Evolutionary conservation across 768 basidiomycete species (phyloP).

Genomic region (Leccinellum rugosiceps): DNA sequence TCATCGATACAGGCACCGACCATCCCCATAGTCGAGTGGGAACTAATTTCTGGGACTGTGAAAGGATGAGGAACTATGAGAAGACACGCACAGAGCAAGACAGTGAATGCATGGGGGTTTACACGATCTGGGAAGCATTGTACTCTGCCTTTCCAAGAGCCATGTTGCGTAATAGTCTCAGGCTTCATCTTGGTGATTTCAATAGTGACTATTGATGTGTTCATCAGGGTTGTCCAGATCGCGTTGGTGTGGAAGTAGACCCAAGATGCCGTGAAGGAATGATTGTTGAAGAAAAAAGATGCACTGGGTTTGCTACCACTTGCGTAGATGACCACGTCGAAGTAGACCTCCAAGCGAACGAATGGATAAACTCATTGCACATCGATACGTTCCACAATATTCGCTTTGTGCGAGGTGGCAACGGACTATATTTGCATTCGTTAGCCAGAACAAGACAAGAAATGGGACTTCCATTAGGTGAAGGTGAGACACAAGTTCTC

Average conservation of each 20-base stretch:
- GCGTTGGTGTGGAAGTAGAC: neutral
- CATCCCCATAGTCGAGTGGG: conserved; percentile 78
- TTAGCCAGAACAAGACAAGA: neutral
- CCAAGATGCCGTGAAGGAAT: neutral
- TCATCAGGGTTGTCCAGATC: neutral
- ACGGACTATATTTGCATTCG: conserved; percentile 29
- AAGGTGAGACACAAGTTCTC: too few species aligned
- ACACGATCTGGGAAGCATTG: conserved; percentile 42
- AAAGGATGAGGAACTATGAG: neutral
- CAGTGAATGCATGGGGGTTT: conserved; percentile 19
- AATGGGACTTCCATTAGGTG: neutral
- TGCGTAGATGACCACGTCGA: conserved; percentile 10
- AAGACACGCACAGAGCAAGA: neutral
- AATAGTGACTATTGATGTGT: conserved; percentile 14
- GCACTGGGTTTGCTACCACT: neutral
- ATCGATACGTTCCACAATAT: conserved; percentile 2
- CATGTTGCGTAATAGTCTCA: conserved; percentile 55
- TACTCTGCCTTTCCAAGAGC: conserved; percentile 45
- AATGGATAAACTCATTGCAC: neutral
- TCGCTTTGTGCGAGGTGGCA: conserved; percentile 49
- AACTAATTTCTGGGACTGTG: conserved; percentile 67
- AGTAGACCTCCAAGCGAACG: conserved; percentile 3
- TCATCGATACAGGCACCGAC: neutral
- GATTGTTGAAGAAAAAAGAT: neutral
- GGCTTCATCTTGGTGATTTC: conserved; percentile 31